Conservation (phyloP, 108 stramenopile genomes). For the Cyclotella atomus region DNA sequence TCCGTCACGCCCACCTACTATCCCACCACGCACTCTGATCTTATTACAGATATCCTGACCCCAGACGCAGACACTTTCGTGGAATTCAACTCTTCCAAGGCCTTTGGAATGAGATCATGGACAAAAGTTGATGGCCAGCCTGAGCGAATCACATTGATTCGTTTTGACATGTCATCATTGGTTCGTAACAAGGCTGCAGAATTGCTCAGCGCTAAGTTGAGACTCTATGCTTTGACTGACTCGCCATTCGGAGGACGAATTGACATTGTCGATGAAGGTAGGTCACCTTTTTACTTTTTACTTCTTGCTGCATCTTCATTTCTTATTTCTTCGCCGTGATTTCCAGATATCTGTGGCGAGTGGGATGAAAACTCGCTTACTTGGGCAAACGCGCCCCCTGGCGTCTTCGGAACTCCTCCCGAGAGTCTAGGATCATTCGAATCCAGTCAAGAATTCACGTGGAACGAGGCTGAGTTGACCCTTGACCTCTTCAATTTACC, state of each 20-base stretch:
- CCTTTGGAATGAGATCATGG: conserved; percentile 3
- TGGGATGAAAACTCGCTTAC: conserved; percentile 21
- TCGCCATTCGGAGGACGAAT: conserved; percentile 13
- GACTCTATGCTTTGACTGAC: conserved; percentile 13
- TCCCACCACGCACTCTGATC: conserved; percentile 1
- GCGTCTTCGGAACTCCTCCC: conserved; percentile 11
- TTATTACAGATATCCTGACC: not conserved
- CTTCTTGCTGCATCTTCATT: no score
- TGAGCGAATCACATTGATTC: conserved; percentile 14
- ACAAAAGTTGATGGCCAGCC: conserved; percentile 24
- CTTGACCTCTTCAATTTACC: conserved; percentile 2
- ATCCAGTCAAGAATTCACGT: not conserved
- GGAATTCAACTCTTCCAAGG: not conserved
- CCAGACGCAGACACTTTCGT: conserved; percentile 32
- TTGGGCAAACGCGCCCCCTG: conserved; percentile 20
- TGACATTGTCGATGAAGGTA: conserved; percentile 9
- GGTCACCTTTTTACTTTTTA: no score
- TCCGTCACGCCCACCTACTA: conserved; percentile 10
- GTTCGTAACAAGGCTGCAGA: conserved; percentile 1
- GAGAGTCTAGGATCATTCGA: conserved; percentile 11
- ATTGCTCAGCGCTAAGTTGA: conserved; percentile 8
- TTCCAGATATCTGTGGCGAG: conserved; percentile 16
- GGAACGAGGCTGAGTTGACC: conserved; percentile 14
- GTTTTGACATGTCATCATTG: conserved; percentile 19
- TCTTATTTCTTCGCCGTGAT: no score